These are phyloP conservation scores for Trametes villosa DNA, from an alignment of 768 basidiomycete species.

Conservation along the genomic window DNA sequence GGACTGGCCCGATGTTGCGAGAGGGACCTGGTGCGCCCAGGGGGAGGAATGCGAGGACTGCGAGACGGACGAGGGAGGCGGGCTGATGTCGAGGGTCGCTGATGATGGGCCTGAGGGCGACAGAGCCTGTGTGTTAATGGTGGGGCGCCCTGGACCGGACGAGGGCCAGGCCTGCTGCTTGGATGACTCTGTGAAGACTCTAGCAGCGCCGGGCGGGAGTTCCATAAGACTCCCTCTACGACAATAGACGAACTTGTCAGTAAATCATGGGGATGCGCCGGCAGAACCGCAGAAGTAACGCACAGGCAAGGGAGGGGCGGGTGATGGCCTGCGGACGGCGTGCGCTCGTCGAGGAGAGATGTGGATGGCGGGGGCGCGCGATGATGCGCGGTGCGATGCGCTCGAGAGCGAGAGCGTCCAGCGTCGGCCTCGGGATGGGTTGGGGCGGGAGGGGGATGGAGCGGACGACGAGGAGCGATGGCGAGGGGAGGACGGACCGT, in stretches of 20 bases:
- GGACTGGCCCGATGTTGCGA: conserved; percentile 24
- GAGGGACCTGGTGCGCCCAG: conserved; percentile 36
- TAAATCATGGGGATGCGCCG: conserved; percentile 4
- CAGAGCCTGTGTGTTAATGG: conserved; percentile 40
- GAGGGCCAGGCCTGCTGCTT: conserved; percentile 38
- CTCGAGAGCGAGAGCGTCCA: not conserved
- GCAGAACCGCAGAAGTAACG: conserved; percentile 14
- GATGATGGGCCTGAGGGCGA: conserved; percentile 34
- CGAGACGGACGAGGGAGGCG: conserved; percentile 42
- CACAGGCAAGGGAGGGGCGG: conserved; percentile 21
- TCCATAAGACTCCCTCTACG: conserved; percentile 36
- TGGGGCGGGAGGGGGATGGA: conserved; percentile 8
- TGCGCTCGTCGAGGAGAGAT: conserved; percentile 6
- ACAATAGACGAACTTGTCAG: not conserved
- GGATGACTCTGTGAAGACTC: conserved; percentile 34
- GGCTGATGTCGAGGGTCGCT: conserved; percentile 37
- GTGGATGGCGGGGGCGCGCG: not conserved
- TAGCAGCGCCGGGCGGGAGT: conserved; percentile 38
- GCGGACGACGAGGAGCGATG: conserved; percentile 22
- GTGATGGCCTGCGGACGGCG: conserved; percentile 18
- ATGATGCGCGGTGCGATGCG: not conserved
- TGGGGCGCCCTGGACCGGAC: conserved; percentile 35
- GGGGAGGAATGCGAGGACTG: conserved; percentile 38
- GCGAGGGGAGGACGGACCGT: conserved; percentile 29
- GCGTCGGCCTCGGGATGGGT: conserved; percentile 9